Conservation (phyloP, 1,139 yeast genomes). For the Protomyces pachydermus region DNA sequence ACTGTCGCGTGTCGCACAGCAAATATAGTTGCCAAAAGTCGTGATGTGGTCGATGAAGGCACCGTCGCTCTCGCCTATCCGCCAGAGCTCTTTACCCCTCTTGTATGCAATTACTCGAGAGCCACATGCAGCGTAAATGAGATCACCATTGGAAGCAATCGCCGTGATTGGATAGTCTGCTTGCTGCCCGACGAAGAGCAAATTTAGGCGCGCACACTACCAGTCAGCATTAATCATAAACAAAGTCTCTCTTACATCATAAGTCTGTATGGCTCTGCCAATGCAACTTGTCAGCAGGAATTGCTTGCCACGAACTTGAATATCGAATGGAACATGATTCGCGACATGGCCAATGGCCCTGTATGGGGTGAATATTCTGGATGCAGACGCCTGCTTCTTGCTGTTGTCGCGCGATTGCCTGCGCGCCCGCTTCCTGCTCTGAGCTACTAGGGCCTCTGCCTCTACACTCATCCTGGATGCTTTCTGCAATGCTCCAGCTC, state of each 20-base stretch:
- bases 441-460: neutral
- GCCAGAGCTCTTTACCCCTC: conserved; percentile 70
- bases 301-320: conserved; percentile 82
- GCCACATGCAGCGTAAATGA: conserved; percentile 74
- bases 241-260: conserved; percentile 46
- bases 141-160: conserved; percentile 75
- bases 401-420: neutral
- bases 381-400: neutral
- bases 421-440: neutral
- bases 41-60: conserved; percentile 49
- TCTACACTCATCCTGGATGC: neutral
- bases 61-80: conserved; percentile 43
- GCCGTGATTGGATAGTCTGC: conserved; percentile 66
- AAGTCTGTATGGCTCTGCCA: conserved; percentile 85
- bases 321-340: conserved; percentile 75
- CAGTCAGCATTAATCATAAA: neutral
- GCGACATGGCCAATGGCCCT: conserved; percentile 47
- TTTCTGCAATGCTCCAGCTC: neutral
- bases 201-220: conserved; percentile 57
- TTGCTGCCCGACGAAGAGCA: conserved; percentile 82
- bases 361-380: conserved; percentile 51
- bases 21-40: conserved; percentile 74
- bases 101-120: conserved; percentile 68
- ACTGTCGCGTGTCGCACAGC: conserved; percentile 49
- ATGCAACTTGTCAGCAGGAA: conserved; percentile 86